Evolutionary conservation across 345 rosid genomes (phyloP).

Genomic region (Rhodamnia argentea): DNA sequence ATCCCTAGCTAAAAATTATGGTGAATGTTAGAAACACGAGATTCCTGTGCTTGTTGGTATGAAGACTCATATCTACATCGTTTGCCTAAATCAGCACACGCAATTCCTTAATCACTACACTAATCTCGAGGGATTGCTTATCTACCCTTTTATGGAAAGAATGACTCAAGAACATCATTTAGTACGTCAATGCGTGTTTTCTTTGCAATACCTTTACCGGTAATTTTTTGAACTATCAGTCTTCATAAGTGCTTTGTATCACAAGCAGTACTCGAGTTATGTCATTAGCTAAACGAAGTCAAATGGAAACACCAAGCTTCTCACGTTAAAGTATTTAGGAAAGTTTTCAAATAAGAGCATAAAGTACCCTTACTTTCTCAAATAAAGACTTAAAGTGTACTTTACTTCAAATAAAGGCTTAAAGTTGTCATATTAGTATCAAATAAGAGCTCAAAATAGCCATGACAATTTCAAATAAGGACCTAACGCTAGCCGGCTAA

Average conservation of each 20-base stretch:
- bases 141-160: neutral
- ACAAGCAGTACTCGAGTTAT: neutral
- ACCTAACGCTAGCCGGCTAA: too few species aligned
- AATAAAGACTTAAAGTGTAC: too few species aligned
- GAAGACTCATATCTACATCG: neutral
- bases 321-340: neutral
- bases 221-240: neutral
- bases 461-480: too few species aligned
- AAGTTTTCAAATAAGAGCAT: too few species aligned
- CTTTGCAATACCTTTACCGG: neutral
- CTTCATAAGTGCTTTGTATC: neutral
- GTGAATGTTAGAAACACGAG: neutral
- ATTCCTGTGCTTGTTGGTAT: neutral
- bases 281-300: neutral
- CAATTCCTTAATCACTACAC: neutral
- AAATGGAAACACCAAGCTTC: neutral
- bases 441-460: too few species aligned
- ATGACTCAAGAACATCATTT: neutral
- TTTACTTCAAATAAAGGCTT: too few species aligned
- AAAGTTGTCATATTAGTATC: too few species aligned
- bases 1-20: neutral
- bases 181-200: neutral
- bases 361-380: too few species aligned
- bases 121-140: neutral
- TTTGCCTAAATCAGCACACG: too few species aligned